Evolutionary conservation across 352 stramenopile species (phyloP), one percentile per base, ranked within the genome.

Genomic region (Aphanomyces euteiches): DNA sequence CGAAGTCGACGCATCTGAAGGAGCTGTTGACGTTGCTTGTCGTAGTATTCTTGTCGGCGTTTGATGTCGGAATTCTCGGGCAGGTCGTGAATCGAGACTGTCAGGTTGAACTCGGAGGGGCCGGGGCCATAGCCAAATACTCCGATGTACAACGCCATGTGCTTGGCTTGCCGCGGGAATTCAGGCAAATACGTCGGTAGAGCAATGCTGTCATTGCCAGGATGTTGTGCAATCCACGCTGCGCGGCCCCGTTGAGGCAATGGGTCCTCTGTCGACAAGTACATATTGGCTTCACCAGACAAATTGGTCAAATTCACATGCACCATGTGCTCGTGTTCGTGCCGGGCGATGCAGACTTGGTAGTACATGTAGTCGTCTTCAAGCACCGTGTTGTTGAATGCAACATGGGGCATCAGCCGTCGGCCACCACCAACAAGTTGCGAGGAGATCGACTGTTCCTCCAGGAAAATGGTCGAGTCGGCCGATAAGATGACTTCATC

Each of bases 181-280:
- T 85, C 86, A 39, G 91, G 84, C 12, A 93, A 71, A 57, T 92
- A 93, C 59, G 86, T 93, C 66, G 75, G 87, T 12, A 93, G 77
- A 59, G 80, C 81, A 45, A 93, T 76, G 21, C 76, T 66, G 38
- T 91, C 84, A 67, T 80, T 77, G 45, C 83, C 81, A 0, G 69
- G 74, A 2, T 70, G 80, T 74, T 92, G 83, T 4, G 84, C 73
- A 73, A 93, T 90, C 85, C 85, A 93, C 47, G 84, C 72, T 7
- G 85, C 78, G 63, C 82, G 83, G 13, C 83, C 85, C 69, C 83
- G 74, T 60, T 75, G 82, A 40, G 86, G 86, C 38, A 90, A 79
- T 56, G 80, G 79, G 48, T 89, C 73, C 13, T 89, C 79, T 61
- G 84, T 86, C 40, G 84, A 90, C 36, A 92, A 57, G 53, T 85